A percentile compares a stretch with the other conserved stretches of the same genome.
Conservation (phyloP, 2,329 filamentous ascomycete genomes). For the Monosporascus sp. region DNA sequence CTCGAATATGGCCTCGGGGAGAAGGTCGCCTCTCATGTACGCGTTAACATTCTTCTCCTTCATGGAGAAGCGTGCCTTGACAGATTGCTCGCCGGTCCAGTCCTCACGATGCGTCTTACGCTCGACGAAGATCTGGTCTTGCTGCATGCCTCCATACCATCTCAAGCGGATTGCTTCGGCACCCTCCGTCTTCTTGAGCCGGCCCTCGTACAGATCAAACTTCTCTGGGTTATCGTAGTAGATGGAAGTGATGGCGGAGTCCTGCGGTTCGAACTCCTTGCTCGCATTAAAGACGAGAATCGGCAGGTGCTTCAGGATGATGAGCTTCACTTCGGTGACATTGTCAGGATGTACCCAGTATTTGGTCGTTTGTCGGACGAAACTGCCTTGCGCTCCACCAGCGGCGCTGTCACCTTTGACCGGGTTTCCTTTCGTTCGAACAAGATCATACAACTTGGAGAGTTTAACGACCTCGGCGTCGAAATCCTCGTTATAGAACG, state of each 20-base stretch:
- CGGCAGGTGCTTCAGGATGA: slow-evolving; percentile 94
- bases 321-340: slow-evolving; percentile 95
- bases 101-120: slow-evolving; percentile 97
- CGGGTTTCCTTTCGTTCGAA: slow-evolving; percentile 87
- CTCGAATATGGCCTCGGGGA: slow-evolving; percentile 86
- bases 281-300: slow-evolving; percentile 95
- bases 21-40: slow-evolving; percentile 78
- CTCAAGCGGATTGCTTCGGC: slow-evolving; percentile 92
- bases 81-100: slow-evolving; percentile 98
- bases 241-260: slow-evolving; percentile 94
- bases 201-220: slow-evolving; percentile 91
- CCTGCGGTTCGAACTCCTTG: slow-evolving; percentile 89
- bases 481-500: slow-evolving; percentile 99
- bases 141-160: slow-evolving; percentile 97
- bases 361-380: slow-evolving; percentile 95
- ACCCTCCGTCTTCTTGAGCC: slow-evolving; percentile 95
- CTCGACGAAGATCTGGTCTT: slow-evolving; percentile 92
- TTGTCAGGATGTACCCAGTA: slow-evolving; percentile 99
- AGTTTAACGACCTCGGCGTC: slow-evolving; percentile 92
- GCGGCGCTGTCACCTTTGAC: slow-evolving; percentile 88
- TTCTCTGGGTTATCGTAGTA: slow-evolving; percentile 95
- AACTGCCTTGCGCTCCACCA: slow-evolving; percentile 88
- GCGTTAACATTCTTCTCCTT: slow-evolving; percentile 98
- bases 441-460: slow-evolving; percentile 90
- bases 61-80: slow-evolving; percentile 90